Conservation (phyloP, 139 green algal species). For the Coelastrella sp. region DNA sequence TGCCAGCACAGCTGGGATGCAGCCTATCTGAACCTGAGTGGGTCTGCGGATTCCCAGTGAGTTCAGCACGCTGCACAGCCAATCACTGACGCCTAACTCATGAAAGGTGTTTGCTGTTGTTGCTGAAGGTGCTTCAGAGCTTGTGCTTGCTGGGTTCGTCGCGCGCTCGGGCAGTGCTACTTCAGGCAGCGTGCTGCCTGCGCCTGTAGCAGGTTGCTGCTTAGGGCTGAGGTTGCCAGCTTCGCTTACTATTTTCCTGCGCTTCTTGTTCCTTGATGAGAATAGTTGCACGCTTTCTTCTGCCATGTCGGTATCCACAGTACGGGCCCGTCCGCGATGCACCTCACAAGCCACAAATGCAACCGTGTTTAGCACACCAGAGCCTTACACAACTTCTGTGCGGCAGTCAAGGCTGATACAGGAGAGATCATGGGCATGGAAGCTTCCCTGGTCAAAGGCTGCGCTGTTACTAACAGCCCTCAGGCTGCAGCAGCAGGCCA, state of each 20-base stretch:
- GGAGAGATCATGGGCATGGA: no score
- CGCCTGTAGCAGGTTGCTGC: background rate
- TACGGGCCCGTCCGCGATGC: no score
- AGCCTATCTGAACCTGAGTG: constrained; percentile 78
- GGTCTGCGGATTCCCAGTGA: constrained; percentile 59
- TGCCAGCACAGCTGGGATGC: constrained; percentile 87
- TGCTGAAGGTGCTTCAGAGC: background rate
- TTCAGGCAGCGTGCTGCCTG: background rate
- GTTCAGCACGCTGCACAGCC: constrained; percentile 68
- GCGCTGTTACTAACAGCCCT: no score
- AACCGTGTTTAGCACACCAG: no score
- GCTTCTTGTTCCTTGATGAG: background rate
- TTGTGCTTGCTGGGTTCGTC: constrained; percentile 7
- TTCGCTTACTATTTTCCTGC: background rate
- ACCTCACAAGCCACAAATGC: no score
- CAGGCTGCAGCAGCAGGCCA: no score
- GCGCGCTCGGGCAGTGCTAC: constrained; percentile 9
- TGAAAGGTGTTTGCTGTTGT: constrained; percentile 59
- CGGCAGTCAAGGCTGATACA: no score
- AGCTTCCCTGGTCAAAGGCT: no score
- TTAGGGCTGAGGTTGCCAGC: background rate
- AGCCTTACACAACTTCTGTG: no score
- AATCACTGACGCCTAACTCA: constrained; percentile 83
- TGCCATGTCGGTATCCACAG: no score
- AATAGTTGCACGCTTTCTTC: background rate